A percentile compares a stretch with the other conserved stretches of the same genome.
phyloP scores from a whole-genome alignment of 768 basidiomycete genomes.

The Hirschioporus abietinus region DNA sequence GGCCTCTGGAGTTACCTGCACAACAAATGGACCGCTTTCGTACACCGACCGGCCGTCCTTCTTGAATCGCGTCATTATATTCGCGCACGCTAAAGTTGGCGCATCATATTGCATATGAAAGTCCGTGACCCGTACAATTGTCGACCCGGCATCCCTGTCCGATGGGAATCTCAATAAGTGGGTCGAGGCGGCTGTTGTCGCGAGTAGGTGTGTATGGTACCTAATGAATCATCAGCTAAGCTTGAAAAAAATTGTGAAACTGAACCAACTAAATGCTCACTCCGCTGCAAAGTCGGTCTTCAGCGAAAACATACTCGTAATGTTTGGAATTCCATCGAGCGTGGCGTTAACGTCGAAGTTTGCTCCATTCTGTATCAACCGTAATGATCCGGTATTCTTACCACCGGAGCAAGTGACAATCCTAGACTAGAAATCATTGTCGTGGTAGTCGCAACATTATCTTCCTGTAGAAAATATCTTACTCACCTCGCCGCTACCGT shows the following conservation, averaged over 20 bases:
- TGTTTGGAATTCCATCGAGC: slow-evolving; percentile 49
- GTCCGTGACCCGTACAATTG: background rate
- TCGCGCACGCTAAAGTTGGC: slow-evolving; percentile 62
- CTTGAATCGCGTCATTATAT: slow-evolving; percentile 37
- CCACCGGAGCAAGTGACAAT: slow-evolving; percentile 86
- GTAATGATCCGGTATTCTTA: slow-evolving; percentile 67
- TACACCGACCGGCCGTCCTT: slow-evolving; percentile 14
- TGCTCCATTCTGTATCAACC: slow-evolving; percentile 76
- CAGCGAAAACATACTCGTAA: slow-evolving; percentile 62
- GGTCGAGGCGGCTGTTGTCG: slow-evolving; percentile 54
- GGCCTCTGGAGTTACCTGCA: slow-evolving; percentile 66
- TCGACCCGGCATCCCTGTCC: background rate
- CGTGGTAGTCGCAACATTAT: background rate
- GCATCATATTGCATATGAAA: slow-evolving; percentile 16
- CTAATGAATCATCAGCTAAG: slow-evolving; percentile 27
- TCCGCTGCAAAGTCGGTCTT: slow-evolving; percentile 31
- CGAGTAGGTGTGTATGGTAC: slow-evolving; percentile 48
- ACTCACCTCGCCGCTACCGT: slow-evolving; percentile 64
- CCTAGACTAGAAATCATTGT: slow-evolving; percentile 44
- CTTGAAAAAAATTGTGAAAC: background rate
- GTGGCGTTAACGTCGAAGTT: slow-evolving; percentile 64
- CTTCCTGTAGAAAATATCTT: background rate
- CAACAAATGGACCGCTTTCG: slow-evolving; percentile 35
- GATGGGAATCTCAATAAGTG: slow-evolving; percentile 43
- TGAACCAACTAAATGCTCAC: slow-evolving; percentile 33